phyloP scores from a whole-genome alignment of 768 basidiomycete species.

The Lactarius sp. region DNA sequence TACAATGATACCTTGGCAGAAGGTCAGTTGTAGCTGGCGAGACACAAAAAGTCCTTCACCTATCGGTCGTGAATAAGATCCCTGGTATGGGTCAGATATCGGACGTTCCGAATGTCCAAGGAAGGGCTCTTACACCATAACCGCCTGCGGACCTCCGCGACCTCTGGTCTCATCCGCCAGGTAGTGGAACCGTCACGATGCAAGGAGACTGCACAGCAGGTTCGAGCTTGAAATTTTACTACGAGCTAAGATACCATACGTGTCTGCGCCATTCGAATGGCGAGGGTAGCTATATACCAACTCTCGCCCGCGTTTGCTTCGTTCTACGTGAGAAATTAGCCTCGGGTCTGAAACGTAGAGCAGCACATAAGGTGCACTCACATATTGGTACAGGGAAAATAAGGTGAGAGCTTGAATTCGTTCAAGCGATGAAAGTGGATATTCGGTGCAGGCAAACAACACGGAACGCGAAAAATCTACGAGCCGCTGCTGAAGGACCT shows the following conservation, averaged over 20 bases:
- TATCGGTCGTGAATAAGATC: slow-evolving; percentile 25
- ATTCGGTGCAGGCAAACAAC: slow-evolving; percentile 15
- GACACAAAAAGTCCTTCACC: slow-evolving; percentile 17
- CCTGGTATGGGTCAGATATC: slow-evolving; percentile 15
- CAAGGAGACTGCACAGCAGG: slow-evolving; percentile 20
- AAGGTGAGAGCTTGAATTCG: slow-evolving; percentile 26
- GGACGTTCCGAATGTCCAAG: neutral
- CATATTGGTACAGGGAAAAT: slow-evolving; percentile 25
- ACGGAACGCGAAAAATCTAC: slow-evolving; percentile 25
- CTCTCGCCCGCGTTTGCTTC: slow-evolving; percentile 19
- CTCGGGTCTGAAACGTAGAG: neutral
- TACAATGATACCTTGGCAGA: slow-evolving; percentile 15
- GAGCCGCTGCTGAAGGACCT: slow-evolving; percentile 23
- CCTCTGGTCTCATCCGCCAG: slow-evolving; percentile 27
- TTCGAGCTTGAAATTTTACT: neutral
- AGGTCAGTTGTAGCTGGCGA: neutral
- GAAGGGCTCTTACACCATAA: slow-evolving; percentile 27
- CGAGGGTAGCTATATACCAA: slow-evolving; percentile 22
- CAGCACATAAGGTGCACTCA: slow-evolving; percentile 3
- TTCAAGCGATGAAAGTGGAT: slow-evolving; percentile 24
- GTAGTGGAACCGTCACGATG: slow-evolving; percentile 26
- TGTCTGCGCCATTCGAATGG: slow-evolving; percentile 28
- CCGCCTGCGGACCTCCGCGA: slow-evolving; percentile 26
- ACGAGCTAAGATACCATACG: slow-evolving; percentile 16
- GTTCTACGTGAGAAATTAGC: slow-evolving; percentile 8